Evolutionary conservation across 495 filamentous ascomycete species (phyloP), one percentile per base, ranked within the genome.

Genomic region (Hyphodiscus hymeniophilus): DNA sequence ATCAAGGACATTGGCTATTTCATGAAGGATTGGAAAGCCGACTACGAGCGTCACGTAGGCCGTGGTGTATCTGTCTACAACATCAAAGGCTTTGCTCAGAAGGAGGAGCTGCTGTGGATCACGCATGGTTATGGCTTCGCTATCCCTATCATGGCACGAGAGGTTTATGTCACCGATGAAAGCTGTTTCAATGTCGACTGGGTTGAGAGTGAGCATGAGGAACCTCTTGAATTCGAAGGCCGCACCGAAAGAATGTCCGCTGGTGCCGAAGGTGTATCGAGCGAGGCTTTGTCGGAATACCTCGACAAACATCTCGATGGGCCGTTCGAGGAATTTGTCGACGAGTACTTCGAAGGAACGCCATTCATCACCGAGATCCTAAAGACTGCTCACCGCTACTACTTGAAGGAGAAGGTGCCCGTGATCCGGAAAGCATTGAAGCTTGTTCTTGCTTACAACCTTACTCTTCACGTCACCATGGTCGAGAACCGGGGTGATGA

Each of bases 1-100:
- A 95, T 95, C 70, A 94, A 94, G 73, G 89, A 95, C 55, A 92
- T 95, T 59, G 86, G 78, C 24, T 94, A 89, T 60, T 95, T 95
- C 73, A 91, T 94, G 87, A 94, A 95, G 73, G 89, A 94, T 64
- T 95, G 88, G 89, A 91, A 85, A 67, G 89, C 87, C 13, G 89
- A 95, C 58, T 94, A 87, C 60, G 89, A 94, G 66, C 82, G 89
- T 43, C 89, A 95, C 61, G 77, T 90, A 46, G 82, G 73, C 57
- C 79, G 87, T 52, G 87, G 85, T 30, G 86, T 95, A 63, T 89
- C 87, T 2, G 82, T 94, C 30, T 88, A 81, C 60, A 94, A 95
- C 59, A 91, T 95, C 68, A 94, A 91, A 63, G 89, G 89, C 45
- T 94, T 91, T 60, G 84, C 86, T 18, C 77, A 81, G 38, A 76